phyloP scores from a whole-genome alignment of 352 stramenopile species.

The Globisporangium viniferum region DNA sequence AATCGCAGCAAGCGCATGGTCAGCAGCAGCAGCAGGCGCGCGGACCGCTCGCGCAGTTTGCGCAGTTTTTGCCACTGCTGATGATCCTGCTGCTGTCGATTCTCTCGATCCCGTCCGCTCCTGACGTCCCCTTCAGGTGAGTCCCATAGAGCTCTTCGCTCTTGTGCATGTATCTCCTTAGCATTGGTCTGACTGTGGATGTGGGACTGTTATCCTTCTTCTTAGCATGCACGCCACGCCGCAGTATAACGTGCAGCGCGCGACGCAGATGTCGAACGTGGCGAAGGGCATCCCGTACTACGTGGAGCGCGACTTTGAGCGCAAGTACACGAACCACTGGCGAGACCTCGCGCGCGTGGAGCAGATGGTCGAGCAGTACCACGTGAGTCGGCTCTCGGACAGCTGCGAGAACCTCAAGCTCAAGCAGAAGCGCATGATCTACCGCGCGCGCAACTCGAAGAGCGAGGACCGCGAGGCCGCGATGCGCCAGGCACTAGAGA shows the following conservation, averaged over 20 bases:
- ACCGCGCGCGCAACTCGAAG: conserved; percentile 74
- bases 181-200: background rate
- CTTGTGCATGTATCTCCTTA: background rate
- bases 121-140: conserved; percentile 76
- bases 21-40: conserved; percentile 33
- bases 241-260: conserved; percentile 73
- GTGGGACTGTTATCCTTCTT: background rate
- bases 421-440: conserved; percentile 87
- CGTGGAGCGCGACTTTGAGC: conserved; percentile 82
- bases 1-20: conserved; percentile 11
- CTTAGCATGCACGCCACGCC: conserved; percentile 67
- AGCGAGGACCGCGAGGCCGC: conserved; percentile 70
- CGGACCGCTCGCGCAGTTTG: conserved; percentile 44
- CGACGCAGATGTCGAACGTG: conserved; percentile 80
- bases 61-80: conserved; percentile 83
- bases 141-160: background rate
- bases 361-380: conserved; percentile 84
- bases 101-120: conserved; percentile 64
- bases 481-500: conserved; percentile 76
- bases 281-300: conserved; percentile 87
- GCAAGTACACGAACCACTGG: conserved; percentile 85
- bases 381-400: conserved; percentile 68
- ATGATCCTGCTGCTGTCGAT: conserved; percentile 85
- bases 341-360: conserved; percentile 80
- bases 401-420: conserved; percentile 79